phyloP scores from a whole-genome alignment of 2,329 filamentous ascomycete genomes.

The Pestalotiopsis sp. region DNA sequence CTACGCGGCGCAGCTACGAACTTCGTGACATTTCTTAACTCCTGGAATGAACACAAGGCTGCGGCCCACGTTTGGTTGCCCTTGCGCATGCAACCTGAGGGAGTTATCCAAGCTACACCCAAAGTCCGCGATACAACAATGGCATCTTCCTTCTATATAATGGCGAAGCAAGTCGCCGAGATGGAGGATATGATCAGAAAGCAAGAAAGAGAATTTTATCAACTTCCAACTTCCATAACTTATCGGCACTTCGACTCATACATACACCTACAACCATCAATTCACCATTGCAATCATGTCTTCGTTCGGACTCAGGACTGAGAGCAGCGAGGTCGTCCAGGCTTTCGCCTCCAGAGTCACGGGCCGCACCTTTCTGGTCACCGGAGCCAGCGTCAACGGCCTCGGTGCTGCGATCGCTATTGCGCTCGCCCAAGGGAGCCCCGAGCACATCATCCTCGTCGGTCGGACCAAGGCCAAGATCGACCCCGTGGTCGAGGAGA shows the following conservation, averaged over 20 bases:
- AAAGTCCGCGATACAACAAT: not conserved
- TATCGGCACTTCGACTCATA: not conserved
- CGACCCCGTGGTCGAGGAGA: constrained; percentile 22
- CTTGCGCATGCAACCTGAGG: not conserved
- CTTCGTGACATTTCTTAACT: not conserved
- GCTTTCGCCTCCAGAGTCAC: constrained; percentile 18
- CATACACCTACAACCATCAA: not conserved
- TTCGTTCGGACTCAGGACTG: constrained; percentile 15
- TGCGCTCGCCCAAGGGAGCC: constrained; percentile 14
- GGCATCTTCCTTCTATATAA: not conserved
- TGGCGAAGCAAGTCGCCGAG: not conserved
- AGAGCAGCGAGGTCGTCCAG: constrained; percentile 15
- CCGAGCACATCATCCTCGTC: constrained; percentile 21
- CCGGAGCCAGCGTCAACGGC: constrained; percentile 16
- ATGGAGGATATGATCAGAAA: not conserved
- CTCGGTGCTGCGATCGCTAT: constrained; percentile 16
- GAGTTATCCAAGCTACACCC: not conserved
- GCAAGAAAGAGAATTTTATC: not conserved
- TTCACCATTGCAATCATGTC: constrained; percentile 10
- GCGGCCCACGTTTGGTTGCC: not conserved
- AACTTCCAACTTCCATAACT: not conserved
- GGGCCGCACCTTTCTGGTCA: constrained; percentile 25
- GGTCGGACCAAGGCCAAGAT: constrained; percentile 17
- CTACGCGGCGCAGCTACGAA: not conserved
- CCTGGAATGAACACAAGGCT: not conserved